phyloP scores from a whole-genome alignment of 371 early-diverging fungal species.

The Syncephalis plumigaleata region DNA sequence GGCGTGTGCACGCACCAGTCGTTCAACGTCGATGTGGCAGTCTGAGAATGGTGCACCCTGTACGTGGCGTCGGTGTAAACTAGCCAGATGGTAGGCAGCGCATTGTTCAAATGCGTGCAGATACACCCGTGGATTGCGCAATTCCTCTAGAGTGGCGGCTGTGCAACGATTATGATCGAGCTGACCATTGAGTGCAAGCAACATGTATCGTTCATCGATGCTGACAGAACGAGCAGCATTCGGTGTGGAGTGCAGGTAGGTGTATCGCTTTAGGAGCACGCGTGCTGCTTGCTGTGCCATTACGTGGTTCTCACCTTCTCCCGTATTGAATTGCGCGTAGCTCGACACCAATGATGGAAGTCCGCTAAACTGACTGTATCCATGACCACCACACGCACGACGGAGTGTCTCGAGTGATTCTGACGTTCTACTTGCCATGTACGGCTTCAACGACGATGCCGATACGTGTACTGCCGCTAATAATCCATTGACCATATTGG shows the following conservation, averaged over 20 bases:
- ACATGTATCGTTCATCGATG: background rate
- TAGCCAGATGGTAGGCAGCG: too few relatives aligned
- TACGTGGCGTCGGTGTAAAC: too few relatives aligned
- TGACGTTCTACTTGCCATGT: conserved; percentile 50
- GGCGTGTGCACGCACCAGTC: too few relatives aligned
- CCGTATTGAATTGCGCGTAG: conserved; percentile 49
- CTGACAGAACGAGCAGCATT: background rate
- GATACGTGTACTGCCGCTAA: conserved; percentile 68
- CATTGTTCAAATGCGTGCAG: too few relatives aligned
- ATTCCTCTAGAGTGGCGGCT: too few relatives aligned
- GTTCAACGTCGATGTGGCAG: too few relatives aligned
- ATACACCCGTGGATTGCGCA: too few relatives aligned
- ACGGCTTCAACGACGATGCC: conserved; percentile 64
- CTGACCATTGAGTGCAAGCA: conserved; percentile 16
- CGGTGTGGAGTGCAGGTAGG: background rate
- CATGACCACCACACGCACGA: conserved; percentile 77
- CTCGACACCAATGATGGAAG: conserved; percentile 50
- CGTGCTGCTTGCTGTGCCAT: conserved; percentile 66
- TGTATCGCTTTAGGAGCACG: conserved; percentile 18
- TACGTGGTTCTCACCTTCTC: conserved; percentile 75
- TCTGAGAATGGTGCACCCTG: too few relatives aligned
- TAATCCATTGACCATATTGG: conserved; percentile 38
- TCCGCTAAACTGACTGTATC: conserved; percentile 61
- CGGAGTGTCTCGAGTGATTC: conserved; percentile 65
- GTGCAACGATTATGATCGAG: conserved; percentile 7